Base-by-base conservation (phyloP, 169 alveolate species). In the Cryptosporidium xiaoi region DNA sequence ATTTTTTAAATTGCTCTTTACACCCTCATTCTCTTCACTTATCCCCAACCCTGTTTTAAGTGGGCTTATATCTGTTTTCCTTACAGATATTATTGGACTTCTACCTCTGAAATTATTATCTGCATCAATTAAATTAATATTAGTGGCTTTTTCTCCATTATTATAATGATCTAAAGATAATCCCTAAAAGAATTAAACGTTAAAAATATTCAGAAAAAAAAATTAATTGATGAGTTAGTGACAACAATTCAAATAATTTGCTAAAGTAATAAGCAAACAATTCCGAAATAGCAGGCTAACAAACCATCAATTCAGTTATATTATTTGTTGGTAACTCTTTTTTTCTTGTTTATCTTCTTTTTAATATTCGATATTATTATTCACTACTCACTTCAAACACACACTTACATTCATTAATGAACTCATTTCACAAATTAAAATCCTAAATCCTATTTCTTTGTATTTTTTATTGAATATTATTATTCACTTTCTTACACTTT, bases 401-500 rank as follows among this genome's bases (percentile, higher is more conserved):
- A 29, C 13, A 69, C 83, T 69, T 69, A 69, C 83, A 69, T 69
- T 69, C 55, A 69, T 1, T 55, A 69, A 56, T 5, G 83, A 69
- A 69, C 46, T 69, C 83, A 69, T 69, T 34, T 10, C 10, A 31
- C 18, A 44, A 5, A 40, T 27, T 34, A 34, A 66, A 44, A 66
- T 6, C 33, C 65, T 48, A 48, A 51, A 48, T 12, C 53, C 56
- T 69, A 48, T n/a, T 50, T 67, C 44, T n/a, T 46, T 2, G 0
- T 67, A 36, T 2, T 67, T 50, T 48, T 48, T 40, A 50, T 67
- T 36, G 46, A 40, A 27, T 27, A 46, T 66, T 44, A 24, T 24
- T 24, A 24, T 24, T 24, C 27, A 24, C 27, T 29, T 29, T 67
- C n/a, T 40, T 40, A 40, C 48, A 40, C 48, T 8, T 40, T 40